Base-by-base conservation (phyloP, 306 rosid genomes). In the Ormosia semicastrata region DNA sequence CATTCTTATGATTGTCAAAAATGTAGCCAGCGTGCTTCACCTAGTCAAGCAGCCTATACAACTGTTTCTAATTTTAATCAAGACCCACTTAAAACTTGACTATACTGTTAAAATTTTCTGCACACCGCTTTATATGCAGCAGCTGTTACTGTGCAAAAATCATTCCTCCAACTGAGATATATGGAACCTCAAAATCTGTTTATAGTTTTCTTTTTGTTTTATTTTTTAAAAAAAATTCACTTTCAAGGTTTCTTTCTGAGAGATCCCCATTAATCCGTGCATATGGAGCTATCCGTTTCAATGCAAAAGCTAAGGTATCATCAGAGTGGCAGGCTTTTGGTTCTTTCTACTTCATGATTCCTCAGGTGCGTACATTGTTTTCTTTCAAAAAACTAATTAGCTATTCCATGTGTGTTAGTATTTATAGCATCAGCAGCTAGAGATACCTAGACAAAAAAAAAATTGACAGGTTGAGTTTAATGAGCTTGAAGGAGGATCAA, bases 231-330 rank as follows among this genome's bases (percentile, higher is more conserved):
- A 58, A 37, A 5, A 39, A 56, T 36, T 66, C 24, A 68, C 24
- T 63, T 33, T 89, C 63, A 75, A 95, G 97, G 91, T 93, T 95
- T 86, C 92, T 95, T 78, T 93, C 97, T 7, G 88, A 84, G 73
- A 90, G 84, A 64, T 88, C 92, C 77, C 99, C 99, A n/a, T 68
- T 89, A 39, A 90, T 95, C 77, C 97, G 97, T 14, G 94, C 99
- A 49, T 95, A 90, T 60, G 99, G 99, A 64, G 98, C 87, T 36
- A 91, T 93, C 60, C 98, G 99, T 46, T 95, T 95, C 71, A 91
- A 89, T 85, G 90, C 93, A 12, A 81, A 88, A 75, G 63, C 92
- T 71, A 56, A 81, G 78, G 85, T 93, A 52, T 93, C 98, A 50
- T 47, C 97, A 14, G 99, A 95, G 63, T 92, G 99, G 99, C 77